Base-by-base conservation (phyloP, 352 stramenopile species). In the Saprolegnia parasitica region DNA sequence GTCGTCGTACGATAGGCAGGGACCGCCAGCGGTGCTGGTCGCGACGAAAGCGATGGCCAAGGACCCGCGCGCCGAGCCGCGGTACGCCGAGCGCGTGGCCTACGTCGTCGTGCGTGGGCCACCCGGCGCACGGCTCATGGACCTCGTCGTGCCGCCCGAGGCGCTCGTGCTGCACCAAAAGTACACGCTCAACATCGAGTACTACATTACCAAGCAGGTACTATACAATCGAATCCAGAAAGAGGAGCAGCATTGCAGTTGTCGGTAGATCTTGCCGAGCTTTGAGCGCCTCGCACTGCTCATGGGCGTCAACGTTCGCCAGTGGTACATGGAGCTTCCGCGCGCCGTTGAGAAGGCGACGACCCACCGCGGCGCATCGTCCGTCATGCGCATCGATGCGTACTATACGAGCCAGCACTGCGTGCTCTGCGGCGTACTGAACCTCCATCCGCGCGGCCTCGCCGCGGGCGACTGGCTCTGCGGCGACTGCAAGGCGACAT, bases 121-220 rank as follows among this genome's bases (percentile, higher is more conserved):
- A 35, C 91, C 90, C 1, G 87, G 89, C 23, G 81, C 91, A 20
- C 81, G 88, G 13, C 71, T 98, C 5, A 88, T 95, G 76, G 90
- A 98, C 64, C 78, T 98, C 49, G 93, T 98, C 3, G 81, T 96
- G 24, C 88, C 86, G 11, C 93, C 92, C 0, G 73, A 83, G 9
- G 84, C 96, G 46, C 81, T 90, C 50, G 39, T 86, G 16, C 50
- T 18, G 15, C 73, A 78, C 62, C 52, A 74, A 23, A 81, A 80
- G 50, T 50, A 86, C 66, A 78, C 76, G n/a, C 77, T 97, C 68
- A 97, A 98, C 72, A 86, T 92, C 61, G 86, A 96, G 71, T 98
- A 98, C 78, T 98, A 98, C 76, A 94, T 97, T 68, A 79, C 90
- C 66, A 97, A 97, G 68, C 87, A 91, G 77, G 81, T 90, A 64